Conservation (phyloP, 1,284 basidiomycete species). For the Malassezia caprae region DNA sequence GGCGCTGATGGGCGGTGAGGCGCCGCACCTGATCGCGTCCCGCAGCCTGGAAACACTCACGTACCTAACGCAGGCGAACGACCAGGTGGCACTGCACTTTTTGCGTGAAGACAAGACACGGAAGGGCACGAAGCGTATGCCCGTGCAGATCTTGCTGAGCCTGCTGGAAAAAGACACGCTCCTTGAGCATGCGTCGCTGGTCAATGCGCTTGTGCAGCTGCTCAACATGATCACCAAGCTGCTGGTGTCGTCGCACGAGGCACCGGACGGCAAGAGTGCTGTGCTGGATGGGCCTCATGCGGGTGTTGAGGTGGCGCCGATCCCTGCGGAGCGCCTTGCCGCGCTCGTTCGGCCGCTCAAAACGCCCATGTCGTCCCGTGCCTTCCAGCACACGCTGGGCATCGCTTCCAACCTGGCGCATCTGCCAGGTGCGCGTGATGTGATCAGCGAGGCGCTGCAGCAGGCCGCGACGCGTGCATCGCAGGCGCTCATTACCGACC, state of each 20-base stretch:
- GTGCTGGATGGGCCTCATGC: slow-evolving; percentile 8
- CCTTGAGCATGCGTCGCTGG: slow-evolving; percentile 34
- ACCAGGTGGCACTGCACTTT: slow-evolving; percentile 39
- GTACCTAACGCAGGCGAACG: slow-evolving; percentile 33
- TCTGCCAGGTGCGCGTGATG: slow-evolving; percentile 32
- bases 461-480: slow-evolving; percentile 36
- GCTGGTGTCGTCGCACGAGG: slow-evolving; percentile 17
- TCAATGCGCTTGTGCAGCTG: slow-evolving; percentile 41
- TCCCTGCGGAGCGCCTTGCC: slow-evolving; percentile 33
- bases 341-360: slow-evolving; percentile 40
- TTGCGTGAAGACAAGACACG: slow-evolving; percentile 36
- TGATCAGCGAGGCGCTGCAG: slow-evolving; percentile 34
- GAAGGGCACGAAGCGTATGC: slow-evolving; percentile 35
- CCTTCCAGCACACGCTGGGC: slow-evolving; percentile 46
- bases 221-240: slow-evolving; percentile 41
- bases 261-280: slow-evolving; percentile 4
- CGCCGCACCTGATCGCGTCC: slow-evolving; percentile 43
- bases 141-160: slow-evolving; percentile 35
- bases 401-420: slow-evolving; percentile 38
- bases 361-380: slow-evolving; percentile 38
- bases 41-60: slow-evolving; percentile 42
- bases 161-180: slow-evolving; percentile 41
- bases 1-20: slow-evolving; percentile 44
- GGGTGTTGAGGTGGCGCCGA: slow-evolving; percentile 5
- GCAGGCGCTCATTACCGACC: slow-evolving; percentile 23